phyloP scores from a whole-genome alignment of 192 early-diverging fungal species.

The Mortierella antarctica region DNA sequence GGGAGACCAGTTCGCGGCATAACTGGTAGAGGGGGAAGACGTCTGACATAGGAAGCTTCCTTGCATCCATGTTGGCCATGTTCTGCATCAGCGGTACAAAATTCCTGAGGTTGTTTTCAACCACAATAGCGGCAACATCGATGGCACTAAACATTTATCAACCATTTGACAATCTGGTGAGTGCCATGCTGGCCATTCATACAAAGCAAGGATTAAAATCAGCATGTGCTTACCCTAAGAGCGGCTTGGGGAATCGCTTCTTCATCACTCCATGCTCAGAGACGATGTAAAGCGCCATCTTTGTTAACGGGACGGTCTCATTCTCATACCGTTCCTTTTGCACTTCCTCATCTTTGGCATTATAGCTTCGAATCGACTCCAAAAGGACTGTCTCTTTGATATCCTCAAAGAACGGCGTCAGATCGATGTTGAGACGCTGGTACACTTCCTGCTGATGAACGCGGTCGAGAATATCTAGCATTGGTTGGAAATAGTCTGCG shows the following conservation, averaged over 20 bases:
- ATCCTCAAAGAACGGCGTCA: constrained; percentile 50
- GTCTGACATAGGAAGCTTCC: constrained; percentile 56
- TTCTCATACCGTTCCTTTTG: constrained; percentile 47
- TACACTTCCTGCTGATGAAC: constrained; percentile 51
- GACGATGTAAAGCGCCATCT: constrained; percentile 46
- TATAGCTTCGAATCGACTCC: constrained; percentile 31
- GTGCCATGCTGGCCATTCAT: neutral
- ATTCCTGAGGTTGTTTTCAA: constrained; percentile 62
- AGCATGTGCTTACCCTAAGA: constrained; percentile 30
- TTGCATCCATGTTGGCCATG: constrained; percentile 59
- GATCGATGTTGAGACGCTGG: constrained; percentile 36
- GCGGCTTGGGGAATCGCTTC: constrained; percentile 42
- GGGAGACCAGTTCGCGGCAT: constrained; percentile 54
- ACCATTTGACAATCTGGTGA: neutral
- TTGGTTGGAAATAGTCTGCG: constrained; percentile 32
- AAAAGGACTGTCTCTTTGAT: constrained; percentile 44
- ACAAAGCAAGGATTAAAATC: neutral
- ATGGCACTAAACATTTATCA: constrained; percentile 1
- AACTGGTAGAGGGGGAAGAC: constrained; percentile 69
- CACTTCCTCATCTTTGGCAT: constrained; percentile 39
- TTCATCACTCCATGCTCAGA: constrained; percentile 44
- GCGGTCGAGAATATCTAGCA: constrained; percentile 41
- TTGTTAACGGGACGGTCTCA: constrained; percentile 42
- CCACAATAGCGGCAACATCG: constrained; percentile 59
- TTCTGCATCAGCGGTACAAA: constrained; percentile 68